Conservation (phyloP, 345 rosid genomes). For the Camelina neglecta region DNA sequence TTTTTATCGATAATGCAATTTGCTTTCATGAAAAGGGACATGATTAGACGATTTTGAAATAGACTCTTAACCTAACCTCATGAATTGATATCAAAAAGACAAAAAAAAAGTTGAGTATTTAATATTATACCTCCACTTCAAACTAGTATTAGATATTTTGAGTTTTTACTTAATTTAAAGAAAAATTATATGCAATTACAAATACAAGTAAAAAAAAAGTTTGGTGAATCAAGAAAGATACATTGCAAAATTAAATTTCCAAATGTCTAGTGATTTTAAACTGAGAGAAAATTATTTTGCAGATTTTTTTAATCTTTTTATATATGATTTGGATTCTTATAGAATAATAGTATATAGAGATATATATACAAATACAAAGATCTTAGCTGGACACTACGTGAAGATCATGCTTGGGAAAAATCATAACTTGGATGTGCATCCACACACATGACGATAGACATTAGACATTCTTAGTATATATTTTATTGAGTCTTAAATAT, state of each 20-base stretch:
- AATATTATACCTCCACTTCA: no score
- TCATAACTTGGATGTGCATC: slow-evolving; percentile 13
- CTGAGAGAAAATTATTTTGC: no score
- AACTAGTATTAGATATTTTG: no score
- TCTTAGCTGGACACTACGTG: slow-evolving; percentile 35
- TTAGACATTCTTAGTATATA: neutral
- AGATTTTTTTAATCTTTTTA: neutral
- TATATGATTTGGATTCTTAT: neutral
- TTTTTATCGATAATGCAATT: no score
- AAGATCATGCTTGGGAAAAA: neutral
- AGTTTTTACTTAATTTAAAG: no score
- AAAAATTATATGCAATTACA: no score
- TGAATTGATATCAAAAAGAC: neutral
- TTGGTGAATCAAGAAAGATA: no score
- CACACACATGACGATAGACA: slow-evolving; percentile 10
- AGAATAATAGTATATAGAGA: neutral
- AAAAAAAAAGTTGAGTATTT: neutral
- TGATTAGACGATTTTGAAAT: neutral
- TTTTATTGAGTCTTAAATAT: neutral
- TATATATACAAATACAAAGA: neutral
- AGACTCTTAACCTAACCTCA: neutral
- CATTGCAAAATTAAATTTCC: neutral
- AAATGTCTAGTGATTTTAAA: neutral
- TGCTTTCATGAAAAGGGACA: neutral
- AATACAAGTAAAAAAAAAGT: no score